Conservation (phyloP, 2,329 filamentous ascomycete species). For the Incumbomyces delicatus region DNA sequence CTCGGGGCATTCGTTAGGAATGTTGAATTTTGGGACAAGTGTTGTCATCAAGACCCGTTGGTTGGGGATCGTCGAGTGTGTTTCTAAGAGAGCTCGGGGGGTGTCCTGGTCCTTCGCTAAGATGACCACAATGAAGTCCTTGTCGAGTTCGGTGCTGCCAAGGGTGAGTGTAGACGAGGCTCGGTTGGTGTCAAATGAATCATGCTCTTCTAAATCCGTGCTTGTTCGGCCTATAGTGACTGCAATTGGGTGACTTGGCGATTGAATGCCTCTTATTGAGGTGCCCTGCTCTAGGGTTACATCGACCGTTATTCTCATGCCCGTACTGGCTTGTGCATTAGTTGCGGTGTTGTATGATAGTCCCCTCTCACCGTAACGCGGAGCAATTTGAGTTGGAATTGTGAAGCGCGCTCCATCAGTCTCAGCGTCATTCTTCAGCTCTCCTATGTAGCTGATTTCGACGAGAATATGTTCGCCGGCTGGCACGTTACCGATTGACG, state of each 20-base stretch:
- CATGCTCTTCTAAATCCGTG: slow-evolving; percentile 27
- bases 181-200: slow-evolving; percentile 45
- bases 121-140: slow-evolving; percentile 59
- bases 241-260: slow-evolving; percentile 58
- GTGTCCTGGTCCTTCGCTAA: slow-evolving; percentile 49
- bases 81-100: slow-evolving; percentile 58
- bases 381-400: slow-evolving; percentile 57
- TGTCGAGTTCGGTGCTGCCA: slow-evolving; percentile 44
- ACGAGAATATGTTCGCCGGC: slow-evolving; percentile 47
- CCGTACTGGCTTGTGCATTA: slow-evolving; percentile 21
- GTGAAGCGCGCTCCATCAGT: slow-evolving; percentile 59
- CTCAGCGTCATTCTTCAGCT: slow-evolving; percentile 62
- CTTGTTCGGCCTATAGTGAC: slow-evolving; percentile 54
- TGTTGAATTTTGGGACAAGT: slow-evolving; percentile 58
- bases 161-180: slow-evolving; percentile 54
- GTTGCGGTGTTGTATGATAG: slow-evolving; percentile 4
- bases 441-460: slow-evolving; percentile 56
- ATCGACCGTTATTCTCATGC: slow-evolving; percentile 50
- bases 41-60: slow-evolving; percentile 61
- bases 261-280: slow-evolving; percentile 53
- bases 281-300: slow-evolving; percentile 48
- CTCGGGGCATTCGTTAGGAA: slow-evolving; percentile 49
- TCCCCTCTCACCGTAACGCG: slow-evolving; percentile 47
- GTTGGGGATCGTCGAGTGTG: slow-evolving; percentile 50
- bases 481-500: slow-evolving; percentile 58